phyloP scores from a whole-genome alignment of 2,329 filamentous ascomycete genomes.

The Stemphylium lycopersici region DNA sequence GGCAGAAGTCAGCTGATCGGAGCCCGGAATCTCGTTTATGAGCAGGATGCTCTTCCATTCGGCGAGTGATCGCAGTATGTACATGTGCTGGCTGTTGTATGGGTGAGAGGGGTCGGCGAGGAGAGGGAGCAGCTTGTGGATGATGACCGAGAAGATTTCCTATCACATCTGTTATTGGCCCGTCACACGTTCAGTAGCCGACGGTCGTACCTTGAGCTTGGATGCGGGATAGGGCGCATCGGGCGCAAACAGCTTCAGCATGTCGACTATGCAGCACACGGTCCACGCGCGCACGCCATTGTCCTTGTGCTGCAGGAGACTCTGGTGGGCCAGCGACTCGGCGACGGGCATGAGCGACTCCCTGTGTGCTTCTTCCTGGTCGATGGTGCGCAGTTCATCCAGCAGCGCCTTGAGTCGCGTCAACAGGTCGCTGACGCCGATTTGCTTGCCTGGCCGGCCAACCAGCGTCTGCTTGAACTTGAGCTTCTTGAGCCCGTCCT shows the following conservation, averaged over 20 bases:
- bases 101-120: constrained; percentile 85
- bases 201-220: constrained; percentile 78
- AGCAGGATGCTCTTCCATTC: constrained; percentile 95
- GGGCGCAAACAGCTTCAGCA: constrained; percentile 89
- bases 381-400: constrained; percentile 81
- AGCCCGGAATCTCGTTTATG: constrained; percentile 82
- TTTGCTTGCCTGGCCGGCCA: constrained; percentile 90
- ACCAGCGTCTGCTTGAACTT: constrained; percentile 85
- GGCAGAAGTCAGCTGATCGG: constrained; percentile 71
- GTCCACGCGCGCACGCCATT: constrained; percentile 89
- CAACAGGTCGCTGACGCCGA: constrained; percentile 81
- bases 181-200: not conserved
- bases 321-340: constrained; percentile 80
- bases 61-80: constrained; percentile 84
- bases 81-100: constrained; percentile 92
- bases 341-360: constrained; percentile 85
- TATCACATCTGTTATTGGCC: constrained; percentile 47
- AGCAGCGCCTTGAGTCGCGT: constrained; percentile 79
- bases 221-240: constrained; percentile 91
- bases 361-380: constrained; percentile 83
- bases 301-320: constrained; percentile 89
- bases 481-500: constrained; percentile 56
- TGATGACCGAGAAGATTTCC: constrained; percentile 93
- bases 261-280: constrained; percentile 88
- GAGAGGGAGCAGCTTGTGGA: constrained; percentile 81